Conservation (phyloP, 1,139 yeast genomes). For the Pichia kudriavzevii region DNA sequence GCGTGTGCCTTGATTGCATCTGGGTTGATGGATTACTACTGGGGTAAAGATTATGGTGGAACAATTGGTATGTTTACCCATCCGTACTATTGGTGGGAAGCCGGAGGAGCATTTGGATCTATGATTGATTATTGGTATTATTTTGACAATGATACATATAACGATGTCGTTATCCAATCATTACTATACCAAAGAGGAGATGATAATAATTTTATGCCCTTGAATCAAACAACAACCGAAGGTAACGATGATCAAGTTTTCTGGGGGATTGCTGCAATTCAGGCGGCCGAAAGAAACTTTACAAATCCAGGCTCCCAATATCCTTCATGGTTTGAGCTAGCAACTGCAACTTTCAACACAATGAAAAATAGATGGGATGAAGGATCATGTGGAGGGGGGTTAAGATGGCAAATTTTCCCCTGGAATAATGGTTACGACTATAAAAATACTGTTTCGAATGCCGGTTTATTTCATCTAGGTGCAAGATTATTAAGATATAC, state of each 20-base stretch:
- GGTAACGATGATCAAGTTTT: conserved; percentile 93
- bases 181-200: conserved; percentile 72
- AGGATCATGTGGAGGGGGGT: conserved; percentile 60
- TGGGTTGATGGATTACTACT: conserved; percentile 82
- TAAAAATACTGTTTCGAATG: conserved; percentile 74
- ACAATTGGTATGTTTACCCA: conserved; percentile 74
- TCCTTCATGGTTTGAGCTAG: conserved; percentile 55
- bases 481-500: conserved; percentile 76
- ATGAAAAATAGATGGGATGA: conserved; percentile 73
- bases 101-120: conserved; percentile 94
- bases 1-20: conserved; percentile 55
- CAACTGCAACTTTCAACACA: conserved; percentile 71
- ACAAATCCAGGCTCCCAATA: conserved; percentile 46
- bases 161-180: conserved; percentile 51
- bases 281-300: conserved; percentile 76
- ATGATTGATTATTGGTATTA: conserved; percentile 70
- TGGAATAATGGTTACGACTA: conserved; percentile 73
- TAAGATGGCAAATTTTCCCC: conserved; percentile 79
- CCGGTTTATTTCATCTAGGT: conserved; percentile 67
- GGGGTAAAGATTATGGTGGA: conserved; percentile 63
- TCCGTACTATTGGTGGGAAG: conserved; percentile 99
- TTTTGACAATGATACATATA: conserved; percentile 66
- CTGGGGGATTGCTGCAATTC: conserved; percentile 82
- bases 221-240: conserved; percentile 85
- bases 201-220: conserved; percentile 70